Percentiles rank a stretch among this genome's conserved stretches.
phyloP scores from a whole-genome alignment of 331 rosid genomes.

The Acacia concinna region DNA sequence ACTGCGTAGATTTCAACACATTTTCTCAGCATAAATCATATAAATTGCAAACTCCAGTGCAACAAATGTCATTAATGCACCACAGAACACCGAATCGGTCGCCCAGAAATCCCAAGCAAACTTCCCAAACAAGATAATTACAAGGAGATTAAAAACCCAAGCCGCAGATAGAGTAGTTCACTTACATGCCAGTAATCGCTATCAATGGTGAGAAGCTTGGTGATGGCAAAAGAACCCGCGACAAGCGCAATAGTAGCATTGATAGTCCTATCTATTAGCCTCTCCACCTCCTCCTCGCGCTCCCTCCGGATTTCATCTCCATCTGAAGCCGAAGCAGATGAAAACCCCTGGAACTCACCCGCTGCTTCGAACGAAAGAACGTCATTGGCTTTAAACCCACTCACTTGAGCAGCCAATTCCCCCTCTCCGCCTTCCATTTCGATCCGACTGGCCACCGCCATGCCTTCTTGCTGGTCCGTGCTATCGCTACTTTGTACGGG shows the following conservation, averaged over 20 bases:
- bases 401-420: conserved; percentile 63
- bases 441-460: conserved; percentile 41
- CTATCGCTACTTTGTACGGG: conserved; percentile 56
- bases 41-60: not conserved
- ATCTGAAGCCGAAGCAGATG: conserved; percentile 46
- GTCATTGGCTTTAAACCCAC: conserved; percentile 62
- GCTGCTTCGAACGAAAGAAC: conserved; percentile 60
- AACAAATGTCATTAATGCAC: not conserved
- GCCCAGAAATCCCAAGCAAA: not conserved
- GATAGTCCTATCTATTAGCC: conserved; percentile 71
- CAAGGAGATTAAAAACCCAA: not conserved
- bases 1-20: not conserved
- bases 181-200: conserved; percentile 92
- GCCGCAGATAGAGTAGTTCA: conserved; percentile 16
- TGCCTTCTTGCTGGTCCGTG: conserved; percentile 71
- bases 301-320: conserved; percentile 42
- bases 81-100: not conserved
- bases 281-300: conserved; percentile 47
- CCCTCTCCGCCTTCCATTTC: conserved; percentile 59
- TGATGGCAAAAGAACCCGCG: conserved; percentile 69
- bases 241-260: conserved; percentile 77
- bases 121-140: not conserved
- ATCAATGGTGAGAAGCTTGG: conserved; percentile 80
- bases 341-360: conserved; percentile 47
- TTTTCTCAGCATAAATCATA: not conserved